Base-by-base conservation (phyloP, 371 early-diverging fungal genomes). In the Haplosporangium sp. region DNA sequence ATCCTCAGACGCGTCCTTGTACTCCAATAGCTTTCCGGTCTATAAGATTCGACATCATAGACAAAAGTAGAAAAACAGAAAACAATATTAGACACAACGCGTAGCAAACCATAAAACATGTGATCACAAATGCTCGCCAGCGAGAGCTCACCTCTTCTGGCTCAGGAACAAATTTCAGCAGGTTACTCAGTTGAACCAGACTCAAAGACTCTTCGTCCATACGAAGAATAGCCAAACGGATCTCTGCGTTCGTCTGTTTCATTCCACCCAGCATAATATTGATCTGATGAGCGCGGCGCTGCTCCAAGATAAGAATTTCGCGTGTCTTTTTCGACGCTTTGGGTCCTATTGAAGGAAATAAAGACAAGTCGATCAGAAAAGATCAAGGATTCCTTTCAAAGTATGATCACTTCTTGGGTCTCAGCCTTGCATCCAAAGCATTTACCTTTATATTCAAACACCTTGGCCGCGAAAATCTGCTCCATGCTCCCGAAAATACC, bases 401-500 rank as follows among this genome's bases (percentile, higher is more conserved):
- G 29, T 29, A 29, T 29, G 29, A 29, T 29, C 29, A 29, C 29
- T 29, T 29, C 29, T 29, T 29, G 29, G 29, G 2, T 4, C 29
- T 29, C 29, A 29, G 29, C 2, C 29, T 29, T 29, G 29, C 29
- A 29, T 29, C 29, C 29, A 29, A 29, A 29, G 29, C 29, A 29
- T 29, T 29, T 29, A 29, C 29, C 42, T 55, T 82, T 83, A 43
- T 68, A 67, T 51, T 85, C 84, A 38, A 86, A 69, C 14, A 83
- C 85, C 79, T 90, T 93, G 71, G 93, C 94, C 0, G 90, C 87
- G 80, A 95, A 95, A 62, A 93, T 67, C 55, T 88, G 83, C 62
- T 94, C 94, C 59, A 95, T 89, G 6, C 81, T 83, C 7, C 82
- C 74, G 74, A 95, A 93, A 5, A 93, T 82, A 29, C 94, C 94